Conservation (phyloP, 352 stramenopile genomes). For the Phytophthora quininea region DNA sequence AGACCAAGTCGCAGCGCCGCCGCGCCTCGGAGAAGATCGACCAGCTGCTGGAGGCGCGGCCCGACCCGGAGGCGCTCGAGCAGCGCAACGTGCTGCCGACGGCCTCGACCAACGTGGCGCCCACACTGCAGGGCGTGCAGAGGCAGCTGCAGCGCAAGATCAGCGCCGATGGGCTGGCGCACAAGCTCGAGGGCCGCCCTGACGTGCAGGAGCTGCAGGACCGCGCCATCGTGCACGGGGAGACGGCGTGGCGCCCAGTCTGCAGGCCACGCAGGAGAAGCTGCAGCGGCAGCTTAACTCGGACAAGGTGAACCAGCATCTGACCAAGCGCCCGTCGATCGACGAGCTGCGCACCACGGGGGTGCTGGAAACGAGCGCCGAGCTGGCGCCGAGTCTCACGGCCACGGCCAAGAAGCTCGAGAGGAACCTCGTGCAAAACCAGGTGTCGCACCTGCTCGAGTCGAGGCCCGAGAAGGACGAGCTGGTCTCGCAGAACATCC, state of each 20-base stretch:
- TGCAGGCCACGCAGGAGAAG: constrained; percentile 83
- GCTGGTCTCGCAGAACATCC: constrained; percentile 75
- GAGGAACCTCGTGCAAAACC: constrained; percentile 78
- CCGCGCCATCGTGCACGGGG: constrained; percentile 65
- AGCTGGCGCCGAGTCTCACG: constrained; percentile 67
- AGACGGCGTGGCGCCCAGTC: constrained; percentile 72
- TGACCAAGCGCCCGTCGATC: constrained; percentile 73
- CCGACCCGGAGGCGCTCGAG: constrained; percentile 61
- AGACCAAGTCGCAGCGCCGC: constrained; percentile 47
- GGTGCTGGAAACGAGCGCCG: constrained; percentile 62
- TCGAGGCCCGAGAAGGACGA: constrained; percentile 80
- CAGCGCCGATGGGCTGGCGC: constrained; percentile 74
- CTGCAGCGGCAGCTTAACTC: constrained; percentile 77
- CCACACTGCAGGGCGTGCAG: constrained; percentile 70
- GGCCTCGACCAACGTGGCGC: constrained; percentile 50
- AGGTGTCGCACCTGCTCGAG: constrained; percentile 82
- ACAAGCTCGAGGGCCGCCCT: constrained; percentile 68
- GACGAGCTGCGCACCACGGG: constrained; percentile 62
- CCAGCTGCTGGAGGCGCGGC: constrained; percentile 58
- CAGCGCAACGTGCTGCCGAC: constrained; percentile 59
- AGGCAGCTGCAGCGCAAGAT: constrained; percentile 79
- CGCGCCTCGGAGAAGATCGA: constrained; percentile 66
- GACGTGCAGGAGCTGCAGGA: constrained; percentile 81
- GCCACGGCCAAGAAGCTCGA: constrained; percentile 84
- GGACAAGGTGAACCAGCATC: constrained; percentile 75